These are phyloP conservation scores for Solanum bukasovii DNA, from an alignment of 257 asterid genomes.

Conservation along the genomic window DNA sequence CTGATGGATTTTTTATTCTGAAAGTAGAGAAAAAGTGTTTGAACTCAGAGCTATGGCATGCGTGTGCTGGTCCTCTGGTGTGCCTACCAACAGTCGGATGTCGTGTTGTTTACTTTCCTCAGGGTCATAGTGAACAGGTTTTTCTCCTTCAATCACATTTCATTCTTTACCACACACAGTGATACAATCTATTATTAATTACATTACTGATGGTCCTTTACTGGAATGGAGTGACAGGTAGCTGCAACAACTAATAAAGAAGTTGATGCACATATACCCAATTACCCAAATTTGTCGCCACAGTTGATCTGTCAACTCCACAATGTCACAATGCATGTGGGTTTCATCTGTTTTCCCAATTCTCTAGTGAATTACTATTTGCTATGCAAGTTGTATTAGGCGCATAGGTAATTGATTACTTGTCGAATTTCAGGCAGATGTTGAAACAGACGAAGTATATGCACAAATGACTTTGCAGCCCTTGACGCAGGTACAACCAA, in stretches of 20 bases:
- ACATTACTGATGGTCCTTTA: background rate
- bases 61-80: slow-evolving; percentile 97
- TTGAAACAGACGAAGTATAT: slow-evolving; percentile 94
- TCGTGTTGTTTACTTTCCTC: slow-evolving; percentile 97
- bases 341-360: slow-evolving; percentile 20
- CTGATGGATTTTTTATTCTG: slow-evolving; percentile 27
- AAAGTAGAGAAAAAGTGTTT: slow-evolving; percentile 85
- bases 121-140: slow-evolving; percentile 99
- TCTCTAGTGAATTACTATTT: slow-evolving; percentile 1
- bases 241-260: slow-evolving; percentile 91
- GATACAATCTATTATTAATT: background rate
- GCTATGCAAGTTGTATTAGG: background rate
- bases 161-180: background rate
- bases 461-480: slow-evolving; percentile 99
- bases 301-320: slow-evolving; percentile 97
- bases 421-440: slow-evolving; percentile 74
- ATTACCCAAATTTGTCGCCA: slow-evolving; percentile 80
- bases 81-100: slow-evolving; percentile 75
- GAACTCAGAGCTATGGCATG: slow-evolving; percentile 98
- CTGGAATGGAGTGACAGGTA: slow-evolving; percentile 44
- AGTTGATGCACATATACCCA: slow-evolving; percentile 85
- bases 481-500: slow-evolving; percentile 50
- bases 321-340: slow-evolving; percentile 93
- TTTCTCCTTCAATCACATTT: background rate
- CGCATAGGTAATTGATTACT: slow-evolving; percentile 1